These are phyloP conservation scores for Scedosporium boydii DNA, from an alignment of 2,329 filamentous ascomycete species.

Conservation along the genomic window DNA sequence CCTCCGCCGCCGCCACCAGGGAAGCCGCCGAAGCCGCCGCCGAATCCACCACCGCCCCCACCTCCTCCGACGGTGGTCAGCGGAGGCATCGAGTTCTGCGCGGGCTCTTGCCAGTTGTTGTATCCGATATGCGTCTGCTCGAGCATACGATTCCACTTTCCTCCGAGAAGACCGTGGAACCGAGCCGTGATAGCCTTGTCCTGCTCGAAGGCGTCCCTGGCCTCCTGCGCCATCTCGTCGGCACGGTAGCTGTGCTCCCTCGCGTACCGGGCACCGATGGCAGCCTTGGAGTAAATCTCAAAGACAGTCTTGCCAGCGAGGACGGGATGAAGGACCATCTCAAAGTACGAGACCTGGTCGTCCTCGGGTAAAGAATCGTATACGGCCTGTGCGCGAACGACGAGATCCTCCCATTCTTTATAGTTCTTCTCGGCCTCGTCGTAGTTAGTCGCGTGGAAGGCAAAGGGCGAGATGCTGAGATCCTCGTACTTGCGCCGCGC, in stretches of 20 bases:
- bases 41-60: neutral
- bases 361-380: constrained; percentile 30
- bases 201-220: constrained; percentile 40
- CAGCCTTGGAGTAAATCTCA: constrained; percentile 40
- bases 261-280: constrained; percentile 42
- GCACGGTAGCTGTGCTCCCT: constrained; percentile 43
- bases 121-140: constrained; percentile 42
- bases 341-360: constrained; percentile 40
- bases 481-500: constrained; percentile 38
- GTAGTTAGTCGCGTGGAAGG: constrained; percentile 53
- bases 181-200: constrained; percentile 45
- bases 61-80: constrained; percentile 7
- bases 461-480: constrained; percentile 36
- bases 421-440: constrained; percentile 45
- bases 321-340: constrained; percentile 47
- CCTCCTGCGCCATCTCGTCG: constrained; percentile 40
- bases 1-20: constrained; percentile 49
- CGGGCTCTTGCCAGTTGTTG: constrained; percentile 57
- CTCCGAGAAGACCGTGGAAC: constrained; percentile 48
- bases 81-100: constrained; percentile 56
- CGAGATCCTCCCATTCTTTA: constrained; percentile 38
- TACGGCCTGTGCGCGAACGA: constrained; percentile 30
- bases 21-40: constrained; percentile 18
- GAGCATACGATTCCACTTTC: constrained; percentile 55
- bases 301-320: constrained; percentile 47